These are phyloP conservation scores for Neoarthrinium moseri DNA, from an alignment of 2,329 filamentous ascomycete genomes.

Conservation along the genomic window DNA sequence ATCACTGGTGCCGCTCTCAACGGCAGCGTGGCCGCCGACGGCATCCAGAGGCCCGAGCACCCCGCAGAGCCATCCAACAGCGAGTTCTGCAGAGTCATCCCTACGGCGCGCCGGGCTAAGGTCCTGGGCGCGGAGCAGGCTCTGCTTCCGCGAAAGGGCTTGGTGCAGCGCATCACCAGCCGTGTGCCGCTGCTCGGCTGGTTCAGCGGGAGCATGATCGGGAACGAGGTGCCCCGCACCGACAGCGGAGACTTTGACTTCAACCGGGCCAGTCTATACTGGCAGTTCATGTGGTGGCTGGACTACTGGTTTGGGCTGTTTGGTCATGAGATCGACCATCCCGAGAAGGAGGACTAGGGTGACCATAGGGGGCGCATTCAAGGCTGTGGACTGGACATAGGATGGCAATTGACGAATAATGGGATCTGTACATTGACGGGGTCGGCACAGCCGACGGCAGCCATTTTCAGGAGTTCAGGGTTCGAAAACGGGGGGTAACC, in stretches of 20 bases:
- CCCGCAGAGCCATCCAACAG: constrained; percentile 29
- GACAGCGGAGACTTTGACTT: constrained; percentile 79
- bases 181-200: constrained; percentile 69
- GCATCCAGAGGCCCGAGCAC: constrained; percentile 9
- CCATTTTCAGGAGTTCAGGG: constrained; percentile 1
- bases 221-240: constrained; percentile 69
- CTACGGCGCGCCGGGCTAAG: constrained; percentile 62
- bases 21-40: background rate
- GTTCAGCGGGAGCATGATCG: constrained; percentile 73
- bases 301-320: constrained; percentile 59
- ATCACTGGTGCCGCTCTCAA: constrained; percentile 32
- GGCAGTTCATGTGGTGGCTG: constrained; percentile 65
- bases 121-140: constrained; percentile 70
- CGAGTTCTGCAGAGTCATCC: constrained; percentile 61
- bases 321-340: constrained; percentile 54
- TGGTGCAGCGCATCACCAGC: constrained; percentile 61
- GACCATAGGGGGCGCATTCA: background rate
- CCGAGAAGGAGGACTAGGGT: constrained; percentile 56
- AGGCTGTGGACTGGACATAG: background rate
- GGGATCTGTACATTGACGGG: constrained; percentile 1
- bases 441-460: background rate
- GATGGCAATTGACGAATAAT: background rate
- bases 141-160: constrained; percentile 66
- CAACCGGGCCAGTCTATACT: constrained; percentile 64
- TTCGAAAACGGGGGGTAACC: constrained; percentile 2